Base-by-base conservation (phyloP, 106 monocot species). In the Phalaenopsis equestris region DNA sequence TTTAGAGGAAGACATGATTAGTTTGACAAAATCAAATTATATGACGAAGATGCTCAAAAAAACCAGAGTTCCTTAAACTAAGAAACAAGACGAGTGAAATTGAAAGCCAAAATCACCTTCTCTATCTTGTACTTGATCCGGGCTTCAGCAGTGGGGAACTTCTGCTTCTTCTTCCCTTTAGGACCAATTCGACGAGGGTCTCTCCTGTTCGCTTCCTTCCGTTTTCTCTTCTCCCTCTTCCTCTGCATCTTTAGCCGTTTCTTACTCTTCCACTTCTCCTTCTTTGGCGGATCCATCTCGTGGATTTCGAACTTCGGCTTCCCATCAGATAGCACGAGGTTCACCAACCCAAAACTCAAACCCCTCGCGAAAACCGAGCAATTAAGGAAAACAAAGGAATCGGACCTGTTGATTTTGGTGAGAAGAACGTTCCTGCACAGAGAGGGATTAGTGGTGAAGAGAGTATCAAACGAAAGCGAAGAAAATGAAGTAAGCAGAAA, bases 171-270 rank as follows among this genome's bases (percentile, higher is more conserved):
- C 92, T 80, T 87, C 36, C 95, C 89, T 80, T 90, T 95, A 1
- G 87, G 87, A 55, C 87, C 52, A 14, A 95, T 79, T 30, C 88
- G 65, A 17, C 95, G 81, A 0, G 95, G 95, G 42, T 95, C 92
- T 52, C 79, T 87, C 82, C 73, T 87, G 79, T 92, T 95, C 3
- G 88, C 92, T 77, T 90, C 92, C 85, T 79, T 90, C 87, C 92
- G 70, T 90, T 87, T 95, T 83, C 76, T 83, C 87, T 89, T 95
- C 86, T 95, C 95, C 80, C 90, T 82, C 84, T 85, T 90, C 88
- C 95, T 75, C 87, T 92, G 85, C 81, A 87, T 48, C 88, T 95
- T 95, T 16, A 95, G 84, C 79, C 90, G 80, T 85, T 88, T 92
- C 87, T 95, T 95, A 11, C 88, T 82, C 65, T 77, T 75, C 80